Base-by-base conservation (phyloP, 164 flowering plant genomes). In the Dillenia turbinata region DNA sequence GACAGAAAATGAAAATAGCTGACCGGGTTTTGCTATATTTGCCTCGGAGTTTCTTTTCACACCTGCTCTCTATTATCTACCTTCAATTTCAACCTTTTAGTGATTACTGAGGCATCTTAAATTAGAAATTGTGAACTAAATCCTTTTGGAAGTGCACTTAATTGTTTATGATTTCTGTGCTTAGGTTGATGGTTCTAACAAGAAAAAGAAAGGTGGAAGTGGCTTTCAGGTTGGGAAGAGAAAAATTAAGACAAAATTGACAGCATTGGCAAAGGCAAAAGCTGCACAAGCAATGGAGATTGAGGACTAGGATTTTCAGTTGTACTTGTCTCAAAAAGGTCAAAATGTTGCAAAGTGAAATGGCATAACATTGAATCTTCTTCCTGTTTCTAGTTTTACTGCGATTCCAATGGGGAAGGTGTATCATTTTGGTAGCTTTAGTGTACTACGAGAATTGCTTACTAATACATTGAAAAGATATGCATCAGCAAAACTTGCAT, bases 261-360 rank as follows among this genome's bases (percentile, higher is more conserved):
- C 96, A 0, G 82, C 89, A 50, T 64, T 76, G 70, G 76, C 90
- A 0, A 91, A 91, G 73, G 97, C 97, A 63, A 94, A 91, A 81
- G 96, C 83, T 65, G 79, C 83, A 7, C 96, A 91, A 51, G 99
- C 97, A 16, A 94, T 94, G 99, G 99, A 94, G 69, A 57, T 94
- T 48, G 97, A 94, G 40, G 40, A 33, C 7, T 33, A 33, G 40
- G 40, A 7, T 5, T 33, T 33, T 33, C 40, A 33, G 0, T 33
- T 5, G 40, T 33, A 33, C 7, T 4, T 33, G 40, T 33, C 40
- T 33, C 67, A 78, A 84, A 16, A 87, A 72, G 83, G 78, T 77
- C 69, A 66, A 12, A 12, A 17, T 49, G 49, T 51, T n/a, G 4
- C 11, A 19, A 13, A 51, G 57, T 24, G 54, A 43, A 10, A 6